Evolutionary conservation across 805 yeast species (phyloP), one percentile per base, ranked within the genome.

Genomic region (Suhomyces faveliae): DNA sequence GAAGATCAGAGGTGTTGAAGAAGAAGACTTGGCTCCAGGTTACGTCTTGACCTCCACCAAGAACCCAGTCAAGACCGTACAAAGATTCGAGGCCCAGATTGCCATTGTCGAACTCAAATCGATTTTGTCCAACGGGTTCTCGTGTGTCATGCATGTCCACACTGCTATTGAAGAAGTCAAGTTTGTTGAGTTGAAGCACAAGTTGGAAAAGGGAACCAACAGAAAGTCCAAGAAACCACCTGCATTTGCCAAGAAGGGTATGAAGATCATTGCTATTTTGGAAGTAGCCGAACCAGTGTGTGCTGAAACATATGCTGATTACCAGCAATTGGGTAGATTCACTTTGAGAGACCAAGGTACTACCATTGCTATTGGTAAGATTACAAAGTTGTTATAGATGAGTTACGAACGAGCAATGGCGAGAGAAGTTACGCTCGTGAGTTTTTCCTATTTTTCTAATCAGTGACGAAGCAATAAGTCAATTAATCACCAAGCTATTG

Each of bases 131-230:
- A 84, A 95, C 44, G 99, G 99, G 48, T 94, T 84, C 77, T 84
- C 97, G 11, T 94, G 98, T 80, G 97, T 94, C 47, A 92, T 94
- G 97, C 99, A 94, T 65, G 86, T 94, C 59, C 99, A 94, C 76
- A 89, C 98, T 43, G 98, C 98, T 47, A 90, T 92, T 58, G 98
- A 94, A 73, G 99, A 94, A 71, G 96, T 94, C 45, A 78, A 79
- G 21, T 81, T 94, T 64, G 77, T 84, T 45, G 83, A 84, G 61
- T 79, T 94, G 67, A 77, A 90, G 64, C 98, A 94, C 75, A 90
- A 92, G 73, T 77, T 94, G 61, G 96, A 94, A 70, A 92, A 88
- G 77, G 97, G 97, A 54, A 90, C 98, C 49, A 92, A 92, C 80
- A 86, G 97, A 76, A 87, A 84, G 71, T 88, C 96, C 51, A 94